phyloP scores from a whole-genome alignment of 2,329 filamentous ascomycete genomes.

The Aquanectria penicillioides region DNA sequence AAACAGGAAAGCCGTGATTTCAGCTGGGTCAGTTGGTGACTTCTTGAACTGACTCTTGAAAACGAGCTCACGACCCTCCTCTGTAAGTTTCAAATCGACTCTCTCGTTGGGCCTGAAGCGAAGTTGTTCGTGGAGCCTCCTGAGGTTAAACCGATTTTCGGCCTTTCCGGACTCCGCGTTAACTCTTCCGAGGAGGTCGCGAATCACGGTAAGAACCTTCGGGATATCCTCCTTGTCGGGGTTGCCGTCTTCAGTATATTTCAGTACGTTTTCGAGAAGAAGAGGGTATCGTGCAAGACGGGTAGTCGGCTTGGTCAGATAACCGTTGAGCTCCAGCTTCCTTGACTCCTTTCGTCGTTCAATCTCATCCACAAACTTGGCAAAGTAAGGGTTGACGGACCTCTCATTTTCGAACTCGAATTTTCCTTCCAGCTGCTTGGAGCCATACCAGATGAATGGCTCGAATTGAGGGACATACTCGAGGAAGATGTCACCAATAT shows the following conservation, averaged over 20 bases:
- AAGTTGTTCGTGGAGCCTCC: conserved; percentile 89
- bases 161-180: conserved; percentile 97
- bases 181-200: conserved; percentile 85
- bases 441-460: conserved; percentile 95
- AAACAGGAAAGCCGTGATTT: conserved; percentile 95
- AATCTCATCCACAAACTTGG: conserved; percentile 94
- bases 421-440: conserved; percentile 95
- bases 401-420: conserved; percentile 98
- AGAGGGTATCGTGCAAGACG: conserved; percentile 93
- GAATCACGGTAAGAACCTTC: conserved; percentile 86
- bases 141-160: conserved; percentile 96
- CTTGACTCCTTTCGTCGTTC: conserved; percentile 95
- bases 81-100: conserved; percentile 93
- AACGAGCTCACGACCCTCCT: conserved; percentile 90
- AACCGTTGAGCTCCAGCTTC: conserved; percentile 96
- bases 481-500: conserved; percentile 92
- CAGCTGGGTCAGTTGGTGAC: conserved; percentile 83
- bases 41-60: conserved; percentile 97
- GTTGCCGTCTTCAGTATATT: conserved; percentile 89
- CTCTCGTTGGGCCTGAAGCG: conserved; percentile 90
- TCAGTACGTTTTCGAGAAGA: conserved; percentile 88
- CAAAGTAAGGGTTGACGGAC: conserved; percentile 83
- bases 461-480: conserved; percentile 93
- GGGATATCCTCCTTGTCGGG: conserved; percentile 93
- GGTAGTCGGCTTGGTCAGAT: conserved; percentile 96